Conservation (phyloP, 768 basidiomycete species). For the Multifurca ochricompacta region DNA sequence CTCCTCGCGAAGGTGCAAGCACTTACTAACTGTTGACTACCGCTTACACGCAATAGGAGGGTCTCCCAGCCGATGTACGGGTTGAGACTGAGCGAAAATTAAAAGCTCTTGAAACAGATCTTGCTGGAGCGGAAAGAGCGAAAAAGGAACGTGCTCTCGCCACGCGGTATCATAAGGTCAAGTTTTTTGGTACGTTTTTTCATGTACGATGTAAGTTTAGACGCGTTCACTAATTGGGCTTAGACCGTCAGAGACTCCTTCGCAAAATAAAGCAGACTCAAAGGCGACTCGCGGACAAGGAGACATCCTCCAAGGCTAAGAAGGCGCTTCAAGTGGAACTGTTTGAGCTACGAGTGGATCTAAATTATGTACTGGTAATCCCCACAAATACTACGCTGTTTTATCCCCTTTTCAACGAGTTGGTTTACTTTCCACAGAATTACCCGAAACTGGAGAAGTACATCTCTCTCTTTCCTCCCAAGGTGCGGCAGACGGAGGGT, state of each 20-base stretch:
- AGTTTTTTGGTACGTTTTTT: slow-evolving; percentile 75
- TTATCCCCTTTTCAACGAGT: not conserved
- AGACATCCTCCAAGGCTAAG: slow-evolving; percentile 31
- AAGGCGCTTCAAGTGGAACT: slow-evolving; percentile 41
- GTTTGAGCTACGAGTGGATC: slow-evolving; percentile 65
- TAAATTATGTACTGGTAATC: slow-evolving; percentile 81
- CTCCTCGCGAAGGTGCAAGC: slow-evolving; percentile 66
- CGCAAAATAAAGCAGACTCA: slow-evolving; percentile 71
- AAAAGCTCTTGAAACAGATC: slow-evolving; percentile 66
- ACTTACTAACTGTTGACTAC: not conserved
- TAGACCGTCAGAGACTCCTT: slow-evolving; percentile 82
- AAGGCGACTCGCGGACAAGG: slow-evolving; percentile 37
- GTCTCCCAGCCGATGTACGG: slow-evolving; percentile 75
- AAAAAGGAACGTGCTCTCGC: slow-evolving; percentile 69
- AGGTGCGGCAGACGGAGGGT: slow-evolving; percentile 33
- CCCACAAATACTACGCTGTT: slow-evolving; percentile 9
- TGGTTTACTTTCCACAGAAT: slow-evolving; percentile 39
- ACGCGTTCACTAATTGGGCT: not conserved
- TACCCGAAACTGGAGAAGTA: slow-evolving; percentile 85
- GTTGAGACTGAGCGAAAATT: slow-evolving; percentile 75
- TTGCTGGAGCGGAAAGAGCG: slow-evolving; percentile 52
- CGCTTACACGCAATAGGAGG: slow-evolving; percentile 43
- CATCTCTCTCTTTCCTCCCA: slow-evolving; percentile 80
- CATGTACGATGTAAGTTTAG: not conserved
- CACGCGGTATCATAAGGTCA: slow-evolving; percentile 78